Percentiles rank a stretch among this genome's conserved stretches.
phyloP scores from a whole-genome alignment of 257 asterid species.

The Solanum virginianum region DNA sequence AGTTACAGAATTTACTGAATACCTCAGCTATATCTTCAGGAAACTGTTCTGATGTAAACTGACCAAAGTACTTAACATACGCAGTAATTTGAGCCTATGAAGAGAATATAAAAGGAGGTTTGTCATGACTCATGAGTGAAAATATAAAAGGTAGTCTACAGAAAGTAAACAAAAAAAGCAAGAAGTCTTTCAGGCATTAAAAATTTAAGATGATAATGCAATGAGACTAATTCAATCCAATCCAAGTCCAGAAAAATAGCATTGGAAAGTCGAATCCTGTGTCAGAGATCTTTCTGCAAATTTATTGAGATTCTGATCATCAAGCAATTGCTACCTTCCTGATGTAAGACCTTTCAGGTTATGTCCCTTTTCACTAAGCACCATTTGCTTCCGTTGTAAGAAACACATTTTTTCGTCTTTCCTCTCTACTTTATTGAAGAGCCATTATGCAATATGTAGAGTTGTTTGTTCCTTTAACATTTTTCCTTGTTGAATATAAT shows the following conservation, averaged over 20 bases:
- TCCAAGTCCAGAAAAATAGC: neutral
- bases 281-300: neutral
- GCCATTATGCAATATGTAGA: neutral
- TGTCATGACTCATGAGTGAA: neutral
- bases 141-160: neutral
- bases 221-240: neutral
- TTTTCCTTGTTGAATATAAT: neutral
- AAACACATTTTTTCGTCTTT: neutral
- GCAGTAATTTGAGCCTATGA: conserved; percentile 81
- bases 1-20: conserved; percentile 6
- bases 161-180: neutral
- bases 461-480: neutral
- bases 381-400: neutral
- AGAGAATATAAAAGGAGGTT: neutral
- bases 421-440: neutral
- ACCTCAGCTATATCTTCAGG: conserved; percentile 98
- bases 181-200: neutral
- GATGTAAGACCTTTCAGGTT: neutral
- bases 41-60: conserved; percentile 90
- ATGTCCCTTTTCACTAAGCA: neutral
- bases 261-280: neutral
- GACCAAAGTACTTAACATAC: conserved; percentile 89
- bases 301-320: neutral
- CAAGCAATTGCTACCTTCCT: neutral
- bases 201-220: neutral